A percentile compares a stretch with the other conserved stretches of the same genome.
Evolutionary conservation across 2,329 filamentous ascomycete genomes (phyloP).

Genomic region (Tolypocladium capitatum): DNA sequence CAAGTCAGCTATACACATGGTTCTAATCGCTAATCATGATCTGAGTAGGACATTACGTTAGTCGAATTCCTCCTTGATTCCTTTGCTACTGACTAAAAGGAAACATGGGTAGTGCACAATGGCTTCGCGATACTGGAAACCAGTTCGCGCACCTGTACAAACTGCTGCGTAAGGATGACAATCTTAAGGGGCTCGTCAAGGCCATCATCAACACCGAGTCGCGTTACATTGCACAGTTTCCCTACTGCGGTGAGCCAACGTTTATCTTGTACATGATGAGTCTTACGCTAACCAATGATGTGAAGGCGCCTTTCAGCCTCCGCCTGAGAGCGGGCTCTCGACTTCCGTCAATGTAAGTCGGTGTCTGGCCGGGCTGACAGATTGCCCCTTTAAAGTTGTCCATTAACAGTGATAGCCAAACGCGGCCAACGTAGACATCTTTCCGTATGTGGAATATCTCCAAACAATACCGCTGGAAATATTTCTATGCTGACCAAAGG

Average conservation of each 20-base stretch:
- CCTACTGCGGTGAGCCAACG: slow-evolving; percentile 47
- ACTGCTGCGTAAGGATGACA: slow-evolving; percentile 40
- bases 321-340: slow-evolving; percentile 49
- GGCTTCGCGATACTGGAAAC: slow-evolving; percentile 73
- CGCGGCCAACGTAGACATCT: slow-evolving; percentile 10
- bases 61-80: background rate
- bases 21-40: background rate
- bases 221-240: slow-evolving; percentile 52
- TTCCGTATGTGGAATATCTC: slow-evolving; percentile 8
- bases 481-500: background rate
- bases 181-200: slow-evolving; percentile 53
- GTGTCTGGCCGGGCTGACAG: background rate
- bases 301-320: slow-evolving; percentile 72
- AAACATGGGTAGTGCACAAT: slow-evolving; percentile 25
- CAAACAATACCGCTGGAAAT: background rate
- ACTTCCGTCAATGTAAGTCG: slow-evolving; percentile 11
- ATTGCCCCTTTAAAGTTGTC: background rate
- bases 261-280: too few relatives aligned
- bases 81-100: background rate
- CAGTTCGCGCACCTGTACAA: slow-evolving; percentile 58
- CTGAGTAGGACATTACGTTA: slow-evolving; percentile 12
- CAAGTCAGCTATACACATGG: slow-evolving; percentile 16
- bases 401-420: slow-evolving; percentile 5
- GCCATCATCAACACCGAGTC: slow-evolving; percentile 61
- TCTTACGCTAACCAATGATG: background rate